Evolutionary conservation across 257 asterid genomes (phyloP), one percentile per base, ranked within the genome.

Genomic region (Pogostemon cablin): DNA sequence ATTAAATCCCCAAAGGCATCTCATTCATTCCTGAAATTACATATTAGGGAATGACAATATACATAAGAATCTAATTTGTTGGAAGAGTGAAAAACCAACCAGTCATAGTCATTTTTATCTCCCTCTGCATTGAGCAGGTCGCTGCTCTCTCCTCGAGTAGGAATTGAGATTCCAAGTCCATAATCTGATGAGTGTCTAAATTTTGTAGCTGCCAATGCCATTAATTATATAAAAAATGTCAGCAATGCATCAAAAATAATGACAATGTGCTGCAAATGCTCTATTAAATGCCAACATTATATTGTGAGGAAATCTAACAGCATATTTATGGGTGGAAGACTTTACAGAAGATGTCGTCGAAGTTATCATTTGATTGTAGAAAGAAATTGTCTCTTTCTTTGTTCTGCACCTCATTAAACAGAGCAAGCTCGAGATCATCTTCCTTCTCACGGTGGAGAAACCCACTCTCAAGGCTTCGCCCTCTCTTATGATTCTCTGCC

Each of bases 41-140:
- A 20, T 20, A 20, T 1, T 20, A 56, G 68, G 70, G 15, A 56
- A 71, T 57, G 37, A 35, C 4, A 44, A 42, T 15, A 62, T 37
- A 55, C 39, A 52, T 54, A 64, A 69, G 54, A 58, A 71, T 20
- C 73, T 71, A 60, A 67, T 58, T 50, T 68, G 65, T 25, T 52
- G 55, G 37, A 12, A 63, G 37, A 34, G 55, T 62, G 73, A 64
- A 41, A 65, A 60, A 77, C 93, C 75, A 56, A 91, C 99, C 99
- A 93, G 78, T 93, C 98, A 72, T 93, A 91, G 71, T 93, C 99
- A 75, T 87, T 91, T 82, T 91, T 93, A 72, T 93, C 96, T 62
- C 93, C 96, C 54, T 88, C 97, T 34, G 80, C 91, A 75, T 84
- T 87, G 72, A 93, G 99, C 55, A 93, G 81, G 73, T 91, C 93